A percentile compares a stretch with the other conserved stretches of the same genome.
Conservation (phyloP, 176 grass and related monocot species). For the Aegilops speltoides region DNA sequence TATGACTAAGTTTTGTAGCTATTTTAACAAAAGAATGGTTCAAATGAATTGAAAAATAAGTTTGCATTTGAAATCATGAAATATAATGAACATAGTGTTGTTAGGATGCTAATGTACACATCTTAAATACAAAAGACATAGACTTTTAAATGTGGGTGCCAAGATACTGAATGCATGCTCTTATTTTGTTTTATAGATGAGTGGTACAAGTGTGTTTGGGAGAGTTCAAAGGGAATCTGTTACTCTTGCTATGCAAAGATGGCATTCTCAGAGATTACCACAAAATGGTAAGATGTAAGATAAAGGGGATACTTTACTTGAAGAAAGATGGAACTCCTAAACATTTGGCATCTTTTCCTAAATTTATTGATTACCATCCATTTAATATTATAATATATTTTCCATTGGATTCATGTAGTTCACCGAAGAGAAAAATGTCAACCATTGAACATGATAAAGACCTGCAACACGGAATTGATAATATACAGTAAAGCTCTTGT, state of each 20-base stretch:
- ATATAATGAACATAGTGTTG: background rate
- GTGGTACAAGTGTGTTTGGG: slow-evolving; percentile 38
- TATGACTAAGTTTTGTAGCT: background rate
- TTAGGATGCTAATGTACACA: background rate
- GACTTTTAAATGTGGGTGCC: background rate
- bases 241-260: slow-evolving; percentile 88
- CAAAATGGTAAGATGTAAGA: slow-evolving; percentile 68
- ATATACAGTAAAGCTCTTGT: slow-evolving; percentile 51
- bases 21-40: background rate
- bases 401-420: slow-evolving; percentile 42
- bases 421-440: slow-evolving; percentile 63
- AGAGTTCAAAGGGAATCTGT: slow-evolving; percentile 81
- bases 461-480: slow-evolving; percentile 37
- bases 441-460: slow-evolving; percentile 55
- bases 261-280: slow-evolving; percentile 76
- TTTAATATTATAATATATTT: background rate
- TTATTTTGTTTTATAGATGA: slow-evolving; percentile 25
- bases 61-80: background rate
- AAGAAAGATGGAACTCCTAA: slow-evolving; percentile 68
- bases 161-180: slow-evolving; percentile 4
- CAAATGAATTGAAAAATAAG: background rate
- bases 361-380: background rate
- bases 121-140: background rate
- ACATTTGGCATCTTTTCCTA: slow-evolving; percentile 39
- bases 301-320: slow-evolving; percentile 38